phyloP scores from a whole-genome alignment of 495 filamentous ascomycete species.

The Friedmanniomyces endolithicus region DNA sequence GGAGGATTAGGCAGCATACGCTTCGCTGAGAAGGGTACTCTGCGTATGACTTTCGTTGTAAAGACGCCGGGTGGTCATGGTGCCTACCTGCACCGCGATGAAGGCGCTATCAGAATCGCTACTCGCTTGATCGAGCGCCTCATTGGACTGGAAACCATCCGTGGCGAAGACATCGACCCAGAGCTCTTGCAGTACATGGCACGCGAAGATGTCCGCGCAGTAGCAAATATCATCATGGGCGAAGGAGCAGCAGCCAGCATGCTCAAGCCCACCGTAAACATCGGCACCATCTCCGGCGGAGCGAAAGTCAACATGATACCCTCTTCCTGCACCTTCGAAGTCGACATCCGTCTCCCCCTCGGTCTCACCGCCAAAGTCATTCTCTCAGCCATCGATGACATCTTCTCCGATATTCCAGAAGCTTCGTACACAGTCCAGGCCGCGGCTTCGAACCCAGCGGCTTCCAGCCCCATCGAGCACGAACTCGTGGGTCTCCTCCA shows the following conservation, averaged over 20 bases:
- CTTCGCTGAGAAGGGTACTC: slow-evolving; percentile 18
- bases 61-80: slow-evolving; percentile 12
- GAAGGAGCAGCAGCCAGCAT: slow-evolving; percentile 13
- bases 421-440: slow-evolving; percentile 11
- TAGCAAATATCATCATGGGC: slow-evolving; percentile 19
- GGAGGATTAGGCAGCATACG: slow-evolving; percentile 14
- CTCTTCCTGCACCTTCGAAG: slow-evolving; percentile 14
- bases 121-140: slow-evolving; percentile 4
- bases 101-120: slow-evolving; percentile 6
- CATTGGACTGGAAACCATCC: neutral
- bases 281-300: slow-evolving; percentile 16
- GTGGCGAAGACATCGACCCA: neutral
- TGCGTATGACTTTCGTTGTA: slow-evolving; percentile 16
- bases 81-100: slow-evolving; percentile 7
- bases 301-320: slow-evolving; percentile 19
- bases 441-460: slow-evolving; percentile 17
- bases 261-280: slow-evolving; percentile 16
- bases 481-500: neutral
- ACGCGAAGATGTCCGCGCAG: slow-evolving; percentile 5
- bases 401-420: slow-evolving; percentile 11
- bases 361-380: slow-evolving; percentile 4
- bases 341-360: slow-evolving; percentile 17
- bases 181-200: slow-evolving; percentile 6
- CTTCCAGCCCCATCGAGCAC: slow-evolving; percentile 6
- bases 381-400: slow-evolving; percentile 4